Base-by-base conservation (phyloP, 2,329 filamentous ascomycete species). In the Pseudogymnoascus sp. region DNA sequence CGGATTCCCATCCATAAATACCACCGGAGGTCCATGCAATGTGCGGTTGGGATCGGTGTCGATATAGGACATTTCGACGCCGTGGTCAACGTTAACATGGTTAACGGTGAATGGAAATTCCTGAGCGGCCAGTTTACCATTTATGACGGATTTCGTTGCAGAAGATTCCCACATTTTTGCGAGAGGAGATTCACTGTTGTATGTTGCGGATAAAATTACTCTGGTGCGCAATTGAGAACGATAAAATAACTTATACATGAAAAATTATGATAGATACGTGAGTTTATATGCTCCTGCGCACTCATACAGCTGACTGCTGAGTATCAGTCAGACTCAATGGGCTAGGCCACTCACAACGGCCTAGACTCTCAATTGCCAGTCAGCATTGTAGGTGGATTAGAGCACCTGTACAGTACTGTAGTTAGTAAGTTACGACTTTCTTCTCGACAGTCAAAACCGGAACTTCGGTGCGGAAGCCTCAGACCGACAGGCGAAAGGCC, bases 1-100 rank as follows among this genome's bases (percentile, higher is more conserved):
- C 11, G 59, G 59, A 37, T 60, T 60, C 11, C 59, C 59, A 9
- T 60, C 34, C 21, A 60, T 36, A n/a, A 60, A 60, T 7, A 60
- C 31, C 34, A 60, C 59, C 2, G 59, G 36, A 14, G 59, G 18
- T 3, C 6, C 18, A 6, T 23, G 2, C 2, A 43, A 14, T 43
- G 40, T 23, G 11, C 4, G 40, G 3, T 9, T 23, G 5, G 40
- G 18, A 23, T 43, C 40, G 40, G 40, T 43, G 8, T 43, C 18
- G 40, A 43, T 43, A 43, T 43, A 43, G 40, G 40, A 18, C 40
- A 43, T 43, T 14, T 43, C 9, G 18, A n/a, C 40, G 6, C 18
- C 5, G 2, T 43, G 4, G 5, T n/a, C 40, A 43, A 60, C 59
- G 14, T 31, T 40, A 3, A 60, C 34, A 11, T 60, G 25, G 8